Conservation (phyloP, 257 asterid genomes). For the Nicotiana tomentosiformis region DNA sequence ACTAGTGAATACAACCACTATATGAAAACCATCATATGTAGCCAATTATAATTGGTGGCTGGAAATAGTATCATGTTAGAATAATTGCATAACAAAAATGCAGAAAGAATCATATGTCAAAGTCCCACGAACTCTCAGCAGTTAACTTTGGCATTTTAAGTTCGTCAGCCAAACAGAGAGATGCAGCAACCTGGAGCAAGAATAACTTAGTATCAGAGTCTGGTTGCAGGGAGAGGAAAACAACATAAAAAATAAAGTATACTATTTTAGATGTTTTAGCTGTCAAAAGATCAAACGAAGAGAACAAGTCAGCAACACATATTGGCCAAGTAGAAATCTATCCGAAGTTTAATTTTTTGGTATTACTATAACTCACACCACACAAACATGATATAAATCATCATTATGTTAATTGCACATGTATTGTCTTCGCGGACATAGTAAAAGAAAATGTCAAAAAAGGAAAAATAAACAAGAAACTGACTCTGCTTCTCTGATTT, state of each 20-base stretch:
- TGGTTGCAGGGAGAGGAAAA: neutral
- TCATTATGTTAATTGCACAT: neutral
- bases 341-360: neutral
- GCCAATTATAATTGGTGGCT: neutral
- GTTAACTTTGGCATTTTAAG: slow-evolving; percentile 49
- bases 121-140: slow-evolving; percentile 81
- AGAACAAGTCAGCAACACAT: neutral
- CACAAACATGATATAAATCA: neutral
- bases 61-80: neutral
- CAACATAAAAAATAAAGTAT: neutral
- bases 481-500: too few relatives aligned
- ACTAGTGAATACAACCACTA: neutral
- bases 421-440: neutral
- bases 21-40: neutral
- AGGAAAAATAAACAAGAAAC: neutral
- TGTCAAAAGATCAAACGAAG: neutral
- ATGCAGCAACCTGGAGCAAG: slow-evolving; percentile 55
- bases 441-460: neutral
- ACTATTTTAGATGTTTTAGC: neutral
- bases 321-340: neutral
- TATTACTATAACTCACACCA: neutral
- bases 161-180: slow-evolving; percentile 66
- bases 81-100: slow-evolving; percentile 7
- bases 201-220: neutral
- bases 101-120: slow-evolving; percentile 46